Evolutionary conservation across 768 basidiomycete genomes (phyloP).

Genomic region (Pulveroboletus sp.): DNA sequence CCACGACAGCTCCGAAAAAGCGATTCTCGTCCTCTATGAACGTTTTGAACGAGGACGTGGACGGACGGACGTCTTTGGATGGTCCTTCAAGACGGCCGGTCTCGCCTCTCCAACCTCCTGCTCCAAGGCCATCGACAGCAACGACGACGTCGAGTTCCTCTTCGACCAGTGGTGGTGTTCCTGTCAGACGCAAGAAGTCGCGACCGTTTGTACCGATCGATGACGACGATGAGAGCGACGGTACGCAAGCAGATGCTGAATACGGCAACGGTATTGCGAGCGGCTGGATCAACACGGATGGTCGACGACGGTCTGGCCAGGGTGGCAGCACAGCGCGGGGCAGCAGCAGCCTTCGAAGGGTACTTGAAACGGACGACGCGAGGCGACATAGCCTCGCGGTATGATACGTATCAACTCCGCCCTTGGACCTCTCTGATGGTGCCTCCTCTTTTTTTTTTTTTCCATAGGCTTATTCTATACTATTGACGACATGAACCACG

Average conservation of each 20-base stretch:
- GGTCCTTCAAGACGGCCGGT: slow-evolving; percentile 31
- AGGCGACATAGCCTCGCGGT: slow-evolving; percentile 67
- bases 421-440: slow-evolving; percentile 8
- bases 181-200: slow-evolving; percentile 51
- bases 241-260: slow-evolving; percentile 69
- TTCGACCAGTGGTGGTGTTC: slow-evolving; percentile 17
- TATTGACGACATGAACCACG: slow-evolving; percentile 27
- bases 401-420: slow-evolving; percentile 32
- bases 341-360: slow-evolving; percentile 29
- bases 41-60: slow-evolving; percentile 34
- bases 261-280: slow-evolving; percentile 37
- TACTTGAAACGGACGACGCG: slow-evolving; percentile 44
- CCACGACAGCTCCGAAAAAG: slow-evolving; percentile 37
- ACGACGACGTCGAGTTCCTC: slow-evolving; percentile 34
- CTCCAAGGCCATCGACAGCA: slow-evolving; percentile 34
- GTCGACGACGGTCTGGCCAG: slow-evolving; percentile 44
- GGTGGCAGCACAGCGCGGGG: slow-evolving; percentile 6
- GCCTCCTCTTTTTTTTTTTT: not conserved
- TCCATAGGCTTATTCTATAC: slow-evolving; percentile 34
- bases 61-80: slow-evolving; percentile 38
- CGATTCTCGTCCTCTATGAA: slow-evolving; percentile 33
- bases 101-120: slow-evolving; percentile 28
- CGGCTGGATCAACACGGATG: slow-evolving; percentile 55
- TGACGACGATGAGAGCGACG: slow-evolving; percentile 62
- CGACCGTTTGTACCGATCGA: slow-evolving; percentile 42